phyloP scores from a whole-genome alignment of 495 filamentous ascomycete genomes.

The Thermochaetoides thermophila region DNA sequence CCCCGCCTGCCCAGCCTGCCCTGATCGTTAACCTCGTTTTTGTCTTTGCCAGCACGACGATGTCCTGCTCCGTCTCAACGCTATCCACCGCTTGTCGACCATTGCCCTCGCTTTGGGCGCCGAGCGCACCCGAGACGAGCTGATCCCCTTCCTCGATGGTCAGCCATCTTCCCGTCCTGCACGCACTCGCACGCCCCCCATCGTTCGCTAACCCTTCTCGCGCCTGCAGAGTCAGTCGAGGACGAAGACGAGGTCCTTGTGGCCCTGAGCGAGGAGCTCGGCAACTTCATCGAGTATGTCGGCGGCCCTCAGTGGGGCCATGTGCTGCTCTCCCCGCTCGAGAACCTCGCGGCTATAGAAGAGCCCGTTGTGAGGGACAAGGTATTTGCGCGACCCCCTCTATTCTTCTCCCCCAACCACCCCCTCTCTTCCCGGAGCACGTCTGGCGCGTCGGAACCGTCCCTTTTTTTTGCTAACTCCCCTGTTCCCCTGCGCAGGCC shows the following conservation, averaged over 20 bases:
- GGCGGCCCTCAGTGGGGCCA: conserved; percentile 87
- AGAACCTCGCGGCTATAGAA: conserved; percentile 96
- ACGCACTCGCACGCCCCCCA: neutral
- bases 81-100: conserved; percentile 92
- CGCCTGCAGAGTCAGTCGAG: conserved; percentile 78
- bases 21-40: conserved; percentile 2
- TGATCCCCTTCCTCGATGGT: conserved; percentile 98
- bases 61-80: conserved; percentile 91
- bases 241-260: conserved; percentile 98
- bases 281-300: conserved; percentile 93
- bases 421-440: too few species aligned
- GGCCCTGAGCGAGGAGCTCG: conserved; percentile 89
- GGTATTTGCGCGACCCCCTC: conserved; percentile 29
- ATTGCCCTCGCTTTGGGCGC: conserved; percentile 92
- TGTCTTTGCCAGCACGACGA: conserved; percentile 68
- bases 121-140: conserved; percentile 90
- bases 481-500: conserved; percentile 40
- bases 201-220: conserved; percentile 10
- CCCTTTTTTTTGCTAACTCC: conserved; percentile 11
- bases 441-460: too few species aligned
- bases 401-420: too few species aligned
- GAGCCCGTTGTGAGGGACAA: conserved; percentile 96
- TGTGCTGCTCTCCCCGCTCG: conserved; percentile 88
- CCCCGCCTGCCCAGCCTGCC: neutral
- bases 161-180: conserved; percentile 17